Percentiles rank a stretch among this genome's conserved stretches.
Conservation (phyloP, 2,329 filamentous ascomycete species). For the Talaromyces sp. region DNA sequence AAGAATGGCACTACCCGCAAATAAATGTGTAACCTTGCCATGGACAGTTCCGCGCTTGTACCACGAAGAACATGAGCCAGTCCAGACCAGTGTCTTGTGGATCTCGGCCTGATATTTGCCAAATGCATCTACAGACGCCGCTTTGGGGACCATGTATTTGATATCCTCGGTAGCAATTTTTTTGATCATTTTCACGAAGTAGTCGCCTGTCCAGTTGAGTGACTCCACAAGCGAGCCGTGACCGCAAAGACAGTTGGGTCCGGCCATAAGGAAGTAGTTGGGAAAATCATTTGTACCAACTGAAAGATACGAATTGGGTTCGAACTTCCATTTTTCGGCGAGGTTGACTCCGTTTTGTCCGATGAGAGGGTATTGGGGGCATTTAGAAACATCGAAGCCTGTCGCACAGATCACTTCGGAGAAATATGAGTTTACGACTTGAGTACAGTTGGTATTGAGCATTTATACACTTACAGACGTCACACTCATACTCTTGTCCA, state of each 20-base stretch:
- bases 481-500: conserved; percentile 19
- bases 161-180: conserved; percentile 34
- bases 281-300: conserved; percentile 46
- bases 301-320: conserved; percentile 44
- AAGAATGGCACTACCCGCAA: conserved; percentile 25
- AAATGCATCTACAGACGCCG: conserved; percentile 35
- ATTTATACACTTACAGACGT: conserved; percentile 11
- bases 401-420: conserved; percentile 36
- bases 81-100: conserved; percentile 36
- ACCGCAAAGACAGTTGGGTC: conserved; percentile 29
- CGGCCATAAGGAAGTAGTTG: conserved; percentile 39
- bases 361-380: conserved; percentile 45
- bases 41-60: conserved; percentile 32
- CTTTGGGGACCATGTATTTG: conserved; percentile 36
- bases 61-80: conserved; percentile 34
- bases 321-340: conserved; percentile 44
- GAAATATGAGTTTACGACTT: neutral
- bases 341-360: conserved; percentile 39
- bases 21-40: conserved; percentile 22
- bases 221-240: conserved; percentile 28
- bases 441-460: neutral
- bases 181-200: conserved; percentile 31
- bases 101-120: conserved; percentile 34
- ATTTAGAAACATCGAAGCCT: conserved; percentile 39
- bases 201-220: conserved; percentile 28